Evolutionary conservation across 2,329 filamentous ascomycete species (phyloP).

Genomic region (Sclerotinia nivalis): DNA sequence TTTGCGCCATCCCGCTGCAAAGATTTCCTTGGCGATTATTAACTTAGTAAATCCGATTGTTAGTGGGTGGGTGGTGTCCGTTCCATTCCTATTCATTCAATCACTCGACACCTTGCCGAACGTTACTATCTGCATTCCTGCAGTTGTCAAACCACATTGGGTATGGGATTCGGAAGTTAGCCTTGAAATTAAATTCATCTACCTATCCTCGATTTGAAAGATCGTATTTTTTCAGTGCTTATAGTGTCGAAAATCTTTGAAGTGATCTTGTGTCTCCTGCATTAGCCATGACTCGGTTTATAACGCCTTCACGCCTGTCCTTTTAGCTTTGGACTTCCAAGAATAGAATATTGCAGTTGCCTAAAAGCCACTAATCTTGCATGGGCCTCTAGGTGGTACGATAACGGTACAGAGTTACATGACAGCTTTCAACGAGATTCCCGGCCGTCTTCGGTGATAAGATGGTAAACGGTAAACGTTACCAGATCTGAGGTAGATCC

Average conservation of each 20-base stretch:
- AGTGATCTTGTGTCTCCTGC: neutral
- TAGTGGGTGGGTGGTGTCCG: neutral
- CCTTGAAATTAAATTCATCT: neutral
- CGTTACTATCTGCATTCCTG: neutral
- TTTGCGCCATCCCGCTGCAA: constrained; percentile 16
- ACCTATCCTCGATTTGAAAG: neutral
- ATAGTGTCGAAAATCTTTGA: neutral
- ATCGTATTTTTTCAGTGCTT: neutral
- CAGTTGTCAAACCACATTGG: neutral
- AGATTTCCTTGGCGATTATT: constrained; percentile 6
- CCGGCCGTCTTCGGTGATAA: neutral
- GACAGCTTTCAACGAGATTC: neutral
- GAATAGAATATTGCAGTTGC: constrained; percentile 7
- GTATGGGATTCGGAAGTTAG: neutral
- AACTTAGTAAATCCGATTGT: constrained; percentile 4
- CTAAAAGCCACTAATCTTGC: neutral
- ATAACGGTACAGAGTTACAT: constrained; percentile 12
- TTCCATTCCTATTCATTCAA: neutral
- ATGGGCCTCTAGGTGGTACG: neutral
- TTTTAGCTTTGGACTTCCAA: neutral
- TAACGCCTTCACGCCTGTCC: neutral
- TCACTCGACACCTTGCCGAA: neutral
- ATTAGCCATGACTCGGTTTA: neutral
- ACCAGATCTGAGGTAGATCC: neutral
- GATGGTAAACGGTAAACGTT: neutral